These are phyloP conservation scores for Cladobotryum protrusum DNA, from an alignment of 2,329 filamentous ascomycete species.

Conservation along the genomic window DNA sequence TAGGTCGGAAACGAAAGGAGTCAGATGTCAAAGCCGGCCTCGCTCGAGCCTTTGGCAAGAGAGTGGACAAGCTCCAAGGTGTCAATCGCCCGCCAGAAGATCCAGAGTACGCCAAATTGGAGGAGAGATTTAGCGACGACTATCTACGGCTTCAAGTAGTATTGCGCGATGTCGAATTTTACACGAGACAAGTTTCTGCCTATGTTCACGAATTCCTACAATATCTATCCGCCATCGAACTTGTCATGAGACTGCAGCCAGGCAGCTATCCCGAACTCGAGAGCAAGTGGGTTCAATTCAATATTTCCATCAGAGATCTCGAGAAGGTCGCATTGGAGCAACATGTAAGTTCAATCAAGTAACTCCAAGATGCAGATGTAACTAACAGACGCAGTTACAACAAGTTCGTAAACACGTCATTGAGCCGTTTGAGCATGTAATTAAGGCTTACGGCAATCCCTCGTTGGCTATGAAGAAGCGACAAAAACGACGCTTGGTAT, in stretches of 20 bases:
- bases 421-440: slow-evolving; percentile 71
- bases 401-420: slow-evolving; percentile 78
- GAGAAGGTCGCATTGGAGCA: slow-evolving; percentile 76
- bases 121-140: slow-evolving; percentile 86
- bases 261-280: slow-evolving; percentile 78
- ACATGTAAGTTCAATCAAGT: slow-evolving; percentile 54
- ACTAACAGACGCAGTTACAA: slow-evolving; percentile 36
- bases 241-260: slow-evolving; percentile 66
- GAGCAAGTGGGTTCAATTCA: slow-evolving; percentile 90
- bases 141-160: slow-evolving; percentile 90
- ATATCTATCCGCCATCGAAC: slow-evolving; percentile 74
- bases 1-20: slow-evolving; percentile 78
- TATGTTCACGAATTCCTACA: slow-evolving; percentile 77
- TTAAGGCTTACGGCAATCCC: slow-evolving; percentile 75
- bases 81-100: slow-evolving; percentile 63
- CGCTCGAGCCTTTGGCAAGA: slow-evolving; percentile 82
- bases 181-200: slow-evolving; percentile 73
- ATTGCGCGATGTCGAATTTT: slow-evolving; percentile 87
- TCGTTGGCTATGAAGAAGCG: slow-evolving; percentile 90
- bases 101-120: slow-evolving; percentile 68
- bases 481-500: slow-evolving; percentile 86
- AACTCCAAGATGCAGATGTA: not conserved
- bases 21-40: slow-evolving; percentile 80
- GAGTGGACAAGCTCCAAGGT: slow-evolving; percentile 74
- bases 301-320: slow-evolving; percentile 79